phyloP scores from a whole-genome alignment of 768 basidiomycete species.

The Vararia minispora region DNA sequence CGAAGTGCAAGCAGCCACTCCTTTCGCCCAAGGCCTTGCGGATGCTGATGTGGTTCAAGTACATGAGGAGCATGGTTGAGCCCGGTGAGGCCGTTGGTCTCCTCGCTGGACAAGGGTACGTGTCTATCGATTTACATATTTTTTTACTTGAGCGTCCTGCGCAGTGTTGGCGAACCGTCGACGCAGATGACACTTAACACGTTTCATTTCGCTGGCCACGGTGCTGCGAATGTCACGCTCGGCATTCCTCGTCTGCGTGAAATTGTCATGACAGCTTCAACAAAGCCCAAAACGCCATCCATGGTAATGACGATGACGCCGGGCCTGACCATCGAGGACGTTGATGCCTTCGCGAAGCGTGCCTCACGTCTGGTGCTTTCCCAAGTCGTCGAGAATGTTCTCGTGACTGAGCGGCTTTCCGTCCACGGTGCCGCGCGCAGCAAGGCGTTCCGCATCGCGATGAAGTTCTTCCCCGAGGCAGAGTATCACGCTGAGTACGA shows the following conservation, averaged over 20 bases:
- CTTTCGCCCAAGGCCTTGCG: slow-evolving; percentile 55
- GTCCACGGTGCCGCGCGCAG: slow-evolving; percentile 57
- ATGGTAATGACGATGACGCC: slow-evolving; percentile 76
- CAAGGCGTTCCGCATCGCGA: slow-evolving; percentile 69
- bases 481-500: slow-evolving; percentile 84
- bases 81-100: slow-evolving; percentile 98
- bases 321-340: slow-evolving; percentile 38
- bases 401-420: slow-evolving; percentile 68
- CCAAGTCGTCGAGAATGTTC: slow-evolving; percentile 75
- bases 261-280: slow-evolving; percentile 98
- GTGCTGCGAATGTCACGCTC: slow-evolving; percentile 97
- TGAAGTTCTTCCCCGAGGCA: slow-evolving; percentile 75
- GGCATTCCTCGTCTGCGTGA: slow-evolving; percentile 98
- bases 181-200: slow-evolving; percentile 99
- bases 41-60: slow-evolving; percentile 81
- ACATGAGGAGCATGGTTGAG: slow-evolving; percentile 87
- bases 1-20: slow-evolving; percentile 32
- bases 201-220: slow-evolving; percentile 99
- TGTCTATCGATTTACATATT: slow-evolving; percentile 9
- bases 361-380: slow-evolving; percentile 80
- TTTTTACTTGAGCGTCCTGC: slow-evolving; percentile 3
- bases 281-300: slow-evolving; percentile 92
- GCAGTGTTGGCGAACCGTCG: slow-evolving; percentile 93
- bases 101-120: slow-evolving; percentile 92
- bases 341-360: slow-evolving; percentile 78